These are phyloP conservation scores for Microstegium vimineum DNA, from an alignment of 176 grass and related monocot species.

Conservation along the genomic window DNA sequence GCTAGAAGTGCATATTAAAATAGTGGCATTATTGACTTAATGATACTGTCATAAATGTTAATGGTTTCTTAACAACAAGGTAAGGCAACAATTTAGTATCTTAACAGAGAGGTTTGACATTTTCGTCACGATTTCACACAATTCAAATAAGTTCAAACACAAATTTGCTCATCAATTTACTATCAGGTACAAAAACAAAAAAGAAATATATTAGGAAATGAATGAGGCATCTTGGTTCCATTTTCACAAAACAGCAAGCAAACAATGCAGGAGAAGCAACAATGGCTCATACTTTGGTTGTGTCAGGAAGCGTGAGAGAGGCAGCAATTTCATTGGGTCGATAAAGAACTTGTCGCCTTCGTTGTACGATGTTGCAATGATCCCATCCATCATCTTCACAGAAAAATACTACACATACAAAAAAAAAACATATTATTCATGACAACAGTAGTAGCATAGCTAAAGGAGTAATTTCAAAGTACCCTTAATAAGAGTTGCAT, in stretches of 20 bases:
- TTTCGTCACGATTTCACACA: neutral
- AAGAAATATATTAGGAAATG: too few relatives aligned
- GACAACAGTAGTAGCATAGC: neutral
- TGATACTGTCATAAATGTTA: neutral
- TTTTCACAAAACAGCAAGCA: neutral
- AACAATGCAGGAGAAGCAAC: neutral
- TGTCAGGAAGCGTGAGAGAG: constrained; percentile 78
- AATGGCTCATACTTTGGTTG: constrained; percentile 75
- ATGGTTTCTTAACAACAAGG: neutral
- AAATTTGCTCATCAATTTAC: neutral
- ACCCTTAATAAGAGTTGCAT: neutral
- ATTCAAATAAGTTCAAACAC: neutral
- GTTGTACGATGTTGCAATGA: constrained; percentile 75
- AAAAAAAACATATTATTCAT: neutral
- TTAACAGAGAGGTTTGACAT: neutral
- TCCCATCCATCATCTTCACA: constrained; percentile 87
- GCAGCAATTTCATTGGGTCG: constrained; percentile 82
- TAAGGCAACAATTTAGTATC: neutral
- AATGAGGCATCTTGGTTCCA: neutral
- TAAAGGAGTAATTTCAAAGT: neutral
- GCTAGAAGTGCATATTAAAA: neutral
- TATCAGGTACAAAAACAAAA: neutral
- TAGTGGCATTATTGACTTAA: neutral
- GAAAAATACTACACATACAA: constrained; percentile 60
- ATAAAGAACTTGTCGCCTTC: constrained; percentile 89